Percentiles rank a stretch among this genome's conserved stretches.
These are phyloP conservation scores for Wickerhamiella parazyma DNA, from an alignment of 805 yeast species.

Conservation along the genomic window DNA sequence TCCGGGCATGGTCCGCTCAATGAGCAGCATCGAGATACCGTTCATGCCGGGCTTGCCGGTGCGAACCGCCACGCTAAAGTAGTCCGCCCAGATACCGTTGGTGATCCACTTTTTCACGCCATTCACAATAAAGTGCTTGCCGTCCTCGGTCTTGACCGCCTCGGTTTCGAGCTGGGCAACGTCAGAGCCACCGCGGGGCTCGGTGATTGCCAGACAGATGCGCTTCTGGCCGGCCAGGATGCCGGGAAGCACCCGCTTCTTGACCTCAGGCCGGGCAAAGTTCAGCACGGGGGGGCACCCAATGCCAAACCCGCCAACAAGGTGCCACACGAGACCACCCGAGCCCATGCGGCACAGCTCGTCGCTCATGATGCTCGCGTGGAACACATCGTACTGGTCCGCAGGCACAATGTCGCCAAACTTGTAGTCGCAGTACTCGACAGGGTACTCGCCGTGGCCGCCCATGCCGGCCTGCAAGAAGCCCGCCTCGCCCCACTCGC, in stretches of 20 bases:
- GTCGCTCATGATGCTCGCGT: constrained; percentile 29
- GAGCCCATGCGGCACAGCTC: constrained; percentile 30
- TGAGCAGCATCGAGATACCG: constrained; percentile 30
- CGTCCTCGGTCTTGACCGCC: constrained; percentile 30
- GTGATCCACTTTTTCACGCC: constrained; percentile 36
- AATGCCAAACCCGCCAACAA: constrained; percentile 31
- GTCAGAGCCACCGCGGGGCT: constrained; percentile 34
- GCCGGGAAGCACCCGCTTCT: constrained; percentile 28
- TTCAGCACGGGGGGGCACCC: constrained; percentile 30
- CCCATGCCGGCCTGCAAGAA: constrained; percentile 26
- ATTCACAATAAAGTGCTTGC: constrained; percentile 31
- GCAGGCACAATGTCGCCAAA: constrained; percentile 24
- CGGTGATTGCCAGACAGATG: constrained; percentile 31
- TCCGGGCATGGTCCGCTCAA: constrained; percentile 30
- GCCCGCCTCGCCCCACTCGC: constrained; percentile 28
- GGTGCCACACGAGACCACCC: constrained; percentile 31
- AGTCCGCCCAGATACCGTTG: constrained; percentile 33
- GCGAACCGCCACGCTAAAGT: constrained; percentile 33
- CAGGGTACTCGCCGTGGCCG: constrained; percentile 26
- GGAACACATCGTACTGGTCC: constrained; percentile 30
- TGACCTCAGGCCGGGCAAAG: constrained; percentile 24
- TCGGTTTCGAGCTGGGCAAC: constrained; percentile 31
- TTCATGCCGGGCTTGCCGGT: constrained; percentile 31
- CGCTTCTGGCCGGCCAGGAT: constrained; percentile 28
- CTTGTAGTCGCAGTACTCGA: constrained; percentile 23